phyloP scores from a whole-genome alignment of 768 basidiomycete species.

The Hydnomerulius pinastri region DNA sequence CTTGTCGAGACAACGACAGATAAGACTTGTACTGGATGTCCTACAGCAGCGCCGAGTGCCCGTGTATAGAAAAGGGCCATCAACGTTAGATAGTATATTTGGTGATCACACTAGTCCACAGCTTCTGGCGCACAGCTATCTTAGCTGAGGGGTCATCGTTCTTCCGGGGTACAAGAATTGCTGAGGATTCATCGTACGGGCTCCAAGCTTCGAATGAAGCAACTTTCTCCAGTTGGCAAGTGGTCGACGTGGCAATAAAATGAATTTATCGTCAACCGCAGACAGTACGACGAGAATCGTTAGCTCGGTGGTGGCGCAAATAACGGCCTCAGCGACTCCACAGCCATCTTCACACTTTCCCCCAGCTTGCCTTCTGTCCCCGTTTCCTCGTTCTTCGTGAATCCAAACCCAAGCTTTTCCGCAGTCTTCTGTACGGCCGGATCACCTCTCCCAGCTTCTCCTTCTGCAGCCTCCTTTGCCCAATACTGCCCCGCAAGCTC shows the following conservation, averaged over 20 bases:
- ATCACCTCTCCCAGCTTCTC: constrained; percentile 49
- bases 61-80: background rate
- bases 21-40: too few species aligned
- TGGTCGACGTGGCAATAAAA: background rate
- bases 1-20: too few species aligned
- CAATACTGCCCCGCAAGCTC: constrained; percentile 56
- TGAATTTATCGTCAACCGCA: too few species aligned
- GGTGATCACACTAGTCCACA: too few species aligned
- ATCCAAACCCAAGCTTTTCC: constrained; percentile 45
- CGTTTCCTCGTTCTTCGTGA: constrained; percentile 20
- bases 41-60: too few species aligned
- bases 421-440: constrained; percentile 49
- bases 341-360: constrained; percentile 24
- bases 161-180: too few species aligned
- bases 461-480: constrained; percentile 54
- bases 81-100: too few species aligned
- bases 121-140: too few species aligned
- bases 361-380: constrained; percentile 27
- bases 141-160: too few species aligned
- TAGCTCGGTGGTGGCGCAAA: constrained; percentile 24
- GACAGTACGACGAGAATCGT: background rate
- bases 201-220: too few species aligned
- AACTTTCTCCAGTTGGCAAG: too few species aligned
- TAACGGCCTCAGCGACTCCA: constrained; percentile 27
- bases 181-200: too few species aligned